These are phyloP conservation scores for Lichtheimia ramosa DNA, from an alignment of 371 early-diverging fungal species.

Conservation along the genomic window DNA sequence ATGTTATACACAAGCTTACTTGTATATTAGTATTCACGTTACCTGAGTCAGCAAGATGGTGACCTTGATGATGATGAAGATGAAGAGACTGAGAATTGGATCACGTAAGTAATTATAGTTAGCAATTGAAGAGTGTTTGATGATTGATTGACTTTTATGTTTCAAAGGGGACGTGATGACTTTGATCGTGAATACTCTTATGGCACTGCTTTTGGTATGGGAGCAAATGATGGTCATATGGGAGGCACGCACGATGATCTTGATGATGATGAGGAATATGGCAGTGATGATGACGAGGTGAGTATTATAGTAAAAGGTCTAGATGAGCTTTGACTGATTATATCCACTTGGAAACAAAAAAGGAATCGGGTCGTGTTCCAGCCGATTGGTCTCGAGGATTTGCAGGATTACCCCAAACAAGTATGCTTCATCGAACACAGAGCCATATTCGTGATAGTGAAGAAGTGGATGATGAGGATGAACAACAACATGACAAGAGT, in stretches of 20 bases:
- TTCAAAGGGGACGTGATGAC: slow-evolving; percentile 25
- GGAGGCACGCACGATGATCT: slow-evolving; percentile 13
- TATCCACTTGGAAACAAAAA: not conserved
- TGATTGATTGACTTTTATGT: too few relatives aligned
- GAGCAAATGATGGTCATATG: slow-evolving; percentile 6
- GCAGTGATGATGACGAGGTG: slow-evolving; percentile 29
- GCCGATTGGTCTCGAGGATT: slow-evolving; percentile 26
- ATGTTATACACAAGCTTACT: not conserved
- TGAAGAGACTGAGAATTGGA: slow-evolving; percentile 31
- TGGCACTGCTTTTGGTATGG: slow-evolving; percentile 17
- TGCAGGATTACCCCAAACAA: slow-evolving; percentile 23
- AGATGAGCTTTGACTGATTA: not conserved
- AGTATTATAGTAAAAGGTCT: not conserved
- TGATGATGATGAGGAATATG: slow-evolving; percentile 27
- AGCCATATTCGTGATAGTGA: slow-evolving; percentile 22
- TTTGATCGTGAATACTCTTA: slow-evolving; percentile 23
- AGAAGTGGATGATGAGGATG: slow-evolving; percentile 10
- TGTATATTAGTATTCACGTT: slow-evolving; percentile 17
- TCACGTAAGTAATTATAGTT: slow-evolving; percentile 17
- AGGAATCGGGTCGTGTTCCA: slow-evolving; percentile 17
- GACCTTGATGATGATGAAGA: slow-evolving; percentile 29
- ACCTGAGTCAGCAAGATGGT: slow-evolving; percentile 16
- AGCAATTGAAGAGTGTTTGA: too few relatives aligned
- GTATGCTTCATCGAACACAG: slow-evolving; percentile 26
- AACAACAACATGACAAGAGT: slow-evolving; percentile 7